Base-by-base conservation (phyloP, 805 yeast genomes). In the Saccharomycopsis lassenensis region DNA sequence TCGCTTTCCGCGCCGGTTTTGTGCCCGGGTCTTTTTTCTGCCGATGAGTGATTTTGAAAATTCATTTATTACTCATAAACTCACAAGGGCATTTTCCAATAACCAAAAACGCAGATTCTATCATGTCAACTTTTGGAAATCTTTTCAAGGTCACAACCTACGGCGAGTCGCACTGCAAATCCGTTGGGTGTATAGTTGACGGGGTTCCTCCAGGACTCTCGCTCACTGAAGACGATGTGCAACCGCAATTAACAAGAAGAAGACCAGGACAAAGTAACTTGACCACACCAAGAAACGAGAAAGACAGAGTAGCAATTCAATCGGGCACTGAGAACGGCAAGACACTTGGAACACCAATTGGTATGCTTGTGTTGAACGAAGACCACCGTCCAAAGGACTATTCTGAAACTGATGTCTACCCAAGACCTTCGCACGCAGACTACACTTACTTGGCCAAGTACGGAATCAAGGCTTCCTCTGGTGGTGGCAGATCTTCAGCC, bases 341-440 rank as follows among this genome's bases (percentile, higher is more conserved):
- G 51, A 82, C 97, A 33, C 66, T 91, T 44, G 98, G 98, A 24
- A 83, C 95, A 22, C 97, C 98, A 18, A 82, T 91, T 41, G 96
- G 83, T 7, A 84, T 91, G 95, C 54, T 87, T 39, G 94, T 91
- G 16, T 69, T 69, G 52, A 91, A 91, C 58, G 86, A 91, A 63
- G 98, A 91, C 62, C 98, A 91, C 57, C 74, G 97, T 55, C 98
- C 98, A 8, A 75, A 85, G 47, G 98, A 91, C 60, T 91, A 91
- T 67, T 71, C 83, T 18, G 97, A 89, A 53, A 91, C 94, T 59
- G 97, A 87, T 56, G 68, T 80, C 47, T 91, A 76, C 63, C 98
- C 98, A 48, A 77, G 98, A 60, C 98, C 98, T 19, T 83, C 95
- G 21, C 98, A 91, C 59, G 97, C 98, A 14, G 98, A 91, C 60